Evolutionary conservation across 208 protist genomes (phyloP).

Genomic region (Trypanosoma brucei): DNA sequence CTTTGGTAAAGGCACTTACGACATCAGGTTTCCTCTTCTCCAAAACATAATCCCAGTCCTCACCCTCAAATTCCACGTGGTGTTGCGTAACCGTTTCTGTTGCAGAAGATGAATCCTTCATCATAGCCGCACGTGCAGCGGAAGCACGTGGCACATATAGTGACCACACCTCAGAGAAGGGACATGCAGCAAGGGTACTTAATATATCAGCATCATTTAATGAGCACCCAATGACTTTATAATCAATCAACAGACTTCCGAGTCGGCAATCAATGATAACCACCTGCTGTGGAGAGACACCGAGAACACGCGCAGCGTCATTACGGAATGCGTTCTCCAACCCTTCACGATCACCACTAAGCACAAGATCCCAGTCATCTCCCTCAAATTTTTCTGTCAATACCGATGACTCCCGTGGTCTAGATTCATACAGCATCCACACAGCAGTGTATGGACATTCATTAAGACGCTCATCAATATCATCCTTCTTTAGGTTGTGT

Average conservation of each 20-base stretch:
- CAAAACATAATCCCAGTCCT: conserved; percentile 48
- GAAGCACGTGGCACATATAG: background rate
- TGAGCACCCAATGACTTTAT: conserved; percentile 7
- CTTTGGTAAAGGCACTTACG: background rate
- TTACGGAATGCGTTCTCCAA: conserved; percentile 30
- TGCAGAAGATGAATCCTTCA: background rate
- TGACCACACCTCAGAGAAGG: conserved; percentile 1
- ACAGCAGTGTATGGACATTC: background rate
- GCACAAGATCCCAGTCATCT: background rate
- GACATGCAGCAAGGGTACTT: conserved; percentile 8
- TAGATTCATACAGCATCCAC: background rate
- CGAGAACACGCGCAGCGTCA: conserved; percentile 40
- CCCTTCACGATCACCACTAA: background rate
- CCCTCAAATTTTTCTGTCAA: background rate
- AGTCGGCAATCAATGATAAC: background rate
- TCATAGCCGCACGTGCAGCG: too few species aligned
- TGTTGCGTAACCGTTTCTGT: conserved; percentile 26
- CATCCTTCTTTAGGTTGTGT: background rate
- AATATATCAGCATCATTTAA: conserved; percentile 1
- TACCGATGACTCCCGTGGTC: background rate
- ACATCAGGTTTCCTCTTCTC: background rate
- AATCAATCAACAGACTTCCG: conserved; percentile 29
- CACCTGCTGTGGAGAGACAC: conserved; percentile 27
- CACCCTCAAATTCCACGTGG: conserved; percentile 48
- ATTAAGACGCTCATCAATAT: background rate